These are phyloP conservation scores for Penicillium cosmopolitanum DNA, from an alignment of 495 filamentous ascomycete genomes.

Conservation along the genomic window DNA sequence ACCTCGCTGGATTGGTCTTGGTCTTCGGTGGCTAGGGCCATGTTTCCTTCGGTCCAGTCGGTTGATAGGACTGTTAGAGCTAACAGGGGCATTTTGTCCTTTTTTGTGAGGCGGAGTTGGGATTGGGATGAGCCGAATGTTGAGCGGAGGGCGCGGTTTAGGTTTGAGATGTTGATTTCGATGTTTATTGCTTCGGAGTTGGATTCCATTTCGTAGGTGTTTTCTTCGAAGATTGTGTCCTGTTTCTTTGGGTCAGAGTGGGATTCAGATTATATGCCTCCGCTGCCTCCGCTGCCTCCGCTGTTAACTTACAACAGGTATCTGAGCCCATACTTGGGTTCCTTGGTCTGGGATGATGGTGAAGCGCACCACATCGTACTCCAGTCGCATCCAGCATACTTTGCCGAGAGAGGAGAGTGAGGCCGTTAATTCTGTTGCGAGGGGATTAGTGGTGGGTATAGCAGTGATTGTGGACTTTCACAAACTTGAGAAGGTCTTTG, in stretches of 20 bases:
- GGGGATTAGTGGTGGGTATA: constrained; percentile 3
- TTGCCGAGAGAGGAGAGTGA: constrained; percentile 87
- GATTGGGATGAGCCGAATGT: constrained; percentile 75
- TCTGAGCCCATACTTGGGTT: constrained; percentile 87
- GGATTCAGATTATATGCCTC: too few relatives aligned
- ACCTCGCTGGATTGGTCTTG: constrained; percentile 35
- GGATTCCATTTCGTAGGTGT: constrained; percentile 77
- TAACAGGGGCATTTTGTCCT: constrained; percentile 80
- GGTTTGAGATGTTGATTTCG: constrained; percentile 79
- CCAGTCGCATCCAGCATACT: constrained; percentile 90
- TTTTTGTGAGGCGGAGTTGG: constrained; percentile 88
- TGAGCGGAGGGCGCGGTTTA: constrained; percentile 85
- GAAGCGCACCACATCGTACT: constrained; percentile 84
- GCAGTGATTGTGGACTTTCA: background rate
- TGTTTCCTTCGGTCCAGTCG: constrained; percentile 46
- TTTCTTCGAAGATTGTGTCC: constrained; percentile 84
- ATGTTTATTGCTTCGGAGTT: constrained; percentile 86
- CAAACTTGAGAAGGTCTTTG: constrained; percentile 82
- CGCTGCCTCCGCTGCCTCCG: too few relatives aligned
- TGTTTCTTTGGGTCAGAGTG: constrained; percentile 20
- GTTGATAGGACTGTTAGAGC: constrained; percentile 78
- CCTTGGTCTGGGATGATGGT: constrained; percentile 93
- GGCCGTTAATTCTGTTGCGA: constrained; percentile 70
- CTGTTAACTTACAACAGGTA: constrained; percentile 61
- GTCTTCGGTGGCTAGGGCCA: constrained; percentile 48